Evolutionary conservation across 2,329 filamentous ascomycete species (phyloP).

Genomic region (Epichloe glyceriae): DNA sequence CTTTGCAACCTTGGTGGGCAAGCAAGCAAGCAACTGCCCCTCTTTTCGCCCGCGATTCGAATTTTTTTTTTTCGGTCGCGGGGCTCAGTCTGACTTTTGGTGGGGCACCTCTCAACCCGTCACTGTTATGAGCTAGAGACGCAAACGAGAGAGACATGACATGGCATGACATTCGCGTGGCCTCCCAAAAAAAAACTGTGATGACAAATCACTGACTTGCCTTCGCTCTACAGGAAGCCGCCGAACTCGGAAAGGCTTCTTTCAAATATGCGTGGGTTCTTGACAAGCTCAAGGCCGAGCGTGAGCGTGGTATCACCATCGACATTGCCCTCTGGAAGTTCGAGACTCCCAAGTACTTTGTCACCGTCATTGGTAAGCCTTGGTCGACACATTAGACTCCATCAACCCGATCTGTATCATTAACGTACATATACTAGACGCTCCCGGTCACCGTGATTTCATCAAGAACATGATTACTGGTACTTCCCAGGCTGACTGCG

Average conservation of each 20-base stretch:
- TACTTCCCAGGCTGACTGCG: constrained; percentile 99
- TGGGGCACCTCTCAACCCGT: constrained; percentile 11
- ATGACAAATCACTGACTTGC: neutral
- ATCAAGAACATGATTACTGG: constrained; percentile 99
- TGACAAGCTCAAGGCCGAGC: constrained; percentile 98
- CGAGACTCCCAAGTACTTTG: constrained; percentile 95
- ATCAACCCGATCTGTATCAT: neutral
- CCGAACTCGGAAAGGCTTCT: constrained; percentile 98
- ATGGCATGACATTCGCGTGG: neutral
- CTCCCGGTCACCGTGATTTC: constrained; percentile 99
- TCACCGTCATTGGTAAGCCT: constrained; percentile 83
- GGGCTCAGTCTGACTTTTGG: constrained; percentile 4
- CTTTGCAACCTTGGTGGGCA: neutral
- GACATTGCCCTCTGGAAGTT: constrained; percentile 99
- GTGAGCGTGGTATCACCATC: constrained; percentile 99
- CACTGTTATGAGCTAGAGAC: neutral
- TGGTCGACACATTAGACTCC: too few relatives aligned
- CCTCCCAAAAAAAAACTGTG: neutral
- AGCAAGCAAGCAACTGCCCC: neutral
- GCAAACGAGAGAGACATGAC: neutral
- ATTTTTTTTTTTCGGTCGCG: constrained; percentile 10
- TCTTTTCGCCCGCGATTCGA: constrained; percentile 2
- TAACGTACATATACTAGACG: constrained; percentile 42
- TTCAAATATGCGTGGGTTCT: constrained; percentile 99
- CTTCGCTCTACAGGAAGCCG: constrained; percentile 62